A percentile compares a stretch with the other conserved stretches of the same genome.
phyloP scores from a whole-genome alignment of 495 filamentous ascomycete species.

The Aspergillus hancockii region DNA sequence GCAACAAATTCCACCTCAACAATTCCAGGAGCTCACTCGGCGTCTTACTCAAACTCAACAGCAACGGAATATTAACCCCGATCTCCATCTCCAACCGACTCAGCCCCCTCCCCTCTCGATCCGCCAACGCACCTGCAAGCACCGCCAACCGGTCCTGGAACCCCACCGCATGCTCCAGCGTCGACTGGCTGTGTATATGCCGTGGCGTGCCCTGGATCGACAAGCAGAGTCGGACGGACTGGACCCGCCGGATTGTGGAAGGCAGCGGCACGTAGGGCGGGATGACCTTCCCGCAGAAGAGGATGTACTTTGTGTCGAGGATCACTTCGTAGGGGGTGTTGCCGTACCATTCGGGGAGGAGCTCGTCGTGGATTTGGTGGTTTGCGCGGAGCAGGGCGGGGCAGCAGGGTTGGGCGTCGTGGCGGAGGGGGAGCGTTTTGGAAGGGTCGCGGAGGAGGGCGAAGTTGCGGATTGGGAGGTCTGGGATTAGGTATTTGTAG shows the following conservation, averaged over 20 bases:
- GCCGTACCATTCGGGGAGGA: constrained; percentile 13
- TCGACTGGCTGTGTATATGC: constrained; percentile 7
- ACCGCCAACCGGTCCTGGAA: constrained; percentile 9
- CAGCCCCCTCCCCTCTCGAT: neutral
- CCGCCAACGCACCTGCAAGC: constrained; percentile 1
- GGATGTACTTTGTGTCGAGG: constrained; percentile 13
- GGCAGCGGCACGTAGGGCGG: constrained; percentile 10
- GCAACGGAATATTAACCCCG: constrained; percentile 11
- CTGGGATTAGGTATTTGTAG: constrained; percentile 13
- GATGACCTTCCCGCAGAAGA: constrained; percentile 14
- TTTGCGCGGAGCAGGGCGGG: constrained; percentile 12
- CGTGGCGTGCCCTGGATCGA: constrained; percentile 12
- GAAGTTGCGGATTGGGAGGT: constrained; percentile 11
- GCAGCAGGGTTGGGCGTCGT: constrained; percentile 4
- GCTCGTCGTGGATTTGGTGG: constrained; percentile 9
- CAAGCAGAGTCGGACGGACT: constrained; percentile 1
- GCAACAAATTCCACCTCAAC: constrained; percentile 9
- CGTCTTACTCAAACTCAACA: constrained; percentile 17
- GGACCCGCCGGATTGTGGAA: constrained; percentile 5
- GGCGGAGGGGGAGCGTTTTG: constrained; percentile 4
- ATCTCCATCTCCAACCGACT: constrained; percentile 1
- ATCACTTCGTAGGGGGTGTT: constrained; percentile 10
- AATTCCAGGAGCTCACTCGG: constrained; percentile 10
- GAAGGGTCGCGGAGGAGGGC: constrained; percentile 7
- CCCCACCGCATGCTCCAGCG: constrained; percentile 4